These are phyloP conservation scores for Aeminium ludgeri DNA, from an alignment of 495 filamentous ascomycete genomes.

Conservation along the genomic window DNA sequence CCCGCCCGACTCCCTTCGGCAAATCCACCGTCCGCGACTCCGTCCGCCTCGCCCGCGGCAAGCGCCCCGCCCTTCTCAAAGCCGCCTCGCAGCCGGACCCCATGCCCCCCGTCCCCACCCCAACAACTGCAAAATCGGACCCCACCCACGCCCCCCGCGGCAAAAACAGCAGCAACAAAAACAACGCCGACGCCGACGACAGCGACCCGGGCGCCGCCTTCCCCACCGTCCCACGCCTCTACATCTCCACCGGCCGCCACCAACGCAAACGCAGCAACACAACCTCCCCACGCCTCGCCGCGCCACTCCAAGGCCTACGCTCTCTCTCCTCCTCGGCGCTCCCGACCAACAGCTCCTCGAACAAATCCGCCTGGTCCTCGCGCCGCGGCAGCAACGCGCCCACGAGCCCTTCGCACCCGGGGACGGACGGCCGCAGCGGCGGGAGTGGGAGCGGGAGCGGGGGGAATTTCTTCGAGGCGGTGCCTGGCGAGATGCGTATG, in stretches of 20 bases:
- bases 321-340: constrained; percentile 19
- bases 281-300: constrained; percentile 25
- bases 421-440: constrained; percentile 16
- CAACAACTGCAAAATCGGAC: background rate
- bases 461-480: constrained; percentile 51
- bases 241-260: constrained; percentile 33
- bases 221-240: constrained; percentile 63
- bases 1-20: constrained; percentile 28
- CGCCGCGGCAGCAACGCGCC: no score
- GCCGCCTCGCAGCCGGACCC: constrained; percentile 10
- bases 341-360: constrained; percentile 13
- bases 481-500: constrained; percentile 91
- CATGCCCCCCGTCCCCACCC: no score
- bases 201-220: constrained; percentile 54
- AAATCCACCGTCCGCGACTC: constrained; percentile 69
- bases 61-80: constrained; percentile 15
- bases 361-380: constrained; percentile 1
- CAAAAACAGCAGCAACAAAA: constrained; percentile 1
- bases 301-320: constrained; percentile 16
- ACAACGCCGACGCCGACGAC: background rate
- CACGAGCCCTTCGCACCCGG: constrained; percentile 10
- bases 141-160: background rate
- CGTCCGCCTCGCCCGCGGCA: constrained; percentile 73
- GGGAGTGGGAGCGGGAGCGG: constrained; percentile 12
- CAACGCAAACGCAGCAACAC: constrained; percentile 65